Evolutionary conservation across 139 green algal species (phyloP).

Genomic region (Tetraselmis striata): DNA sequence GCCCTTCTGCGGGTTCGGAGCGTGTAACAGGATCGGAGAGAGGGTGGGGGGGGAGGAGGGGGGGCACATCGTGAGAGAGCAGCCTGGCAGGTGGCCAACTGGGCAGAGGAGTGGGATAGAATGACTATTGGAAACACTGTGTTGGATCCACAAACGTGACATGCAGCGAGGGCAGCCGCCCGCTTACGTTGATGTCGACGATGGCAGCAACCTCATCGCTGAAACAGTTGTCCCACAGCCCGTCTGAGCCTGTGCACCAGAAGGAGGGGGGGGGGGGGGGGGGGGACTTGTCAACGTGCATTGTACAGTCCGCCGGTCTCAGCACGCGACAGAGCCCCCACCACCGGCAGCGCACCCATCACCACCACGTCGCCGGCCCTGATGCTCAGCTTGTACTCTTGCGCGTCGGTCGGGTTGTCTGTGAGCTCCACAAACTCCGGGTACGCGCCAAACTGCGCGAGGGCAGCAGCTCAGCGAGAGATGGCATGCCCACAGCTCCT

Average conservation of each 20-base stretch:
- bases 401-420: constrained; percentile 59
- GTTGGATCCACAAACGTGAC: no score
- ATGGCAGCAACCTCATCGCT: constrained; percentile 39
- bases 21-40: no score
- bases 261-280: neutral
- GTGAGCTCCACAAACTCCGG: constrained; percentile 60
- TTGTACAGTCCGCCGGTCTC: neutral
- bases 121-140: no score
- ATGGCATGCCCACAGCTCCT: no score
- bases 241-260: constrained; percentile 41
- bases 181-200: neutral
- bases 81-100: no score
- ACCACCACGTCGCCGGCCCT: constrained; percentile 56
- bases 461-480: no score
- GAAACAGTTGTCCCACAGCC: constrained; percentile 65
- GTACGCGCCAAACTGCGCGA: constrained; percentile 47
- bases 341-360: constrained; percentile 26
- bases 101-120: no score
- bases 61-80: no score
- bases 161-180: constrained; percentile 12
- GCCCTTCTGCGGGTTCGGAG: no score
- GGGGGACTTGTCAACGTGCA: neutral
- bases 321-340: neutral
- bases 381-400: constrained; percentile 40
- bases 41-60: no score